These are phyloP conservation scores for Neonectria coccinea DNA, from an alignment of 2,329 filamentous ascomycete species.

Conservation along the genomic window DNA sequence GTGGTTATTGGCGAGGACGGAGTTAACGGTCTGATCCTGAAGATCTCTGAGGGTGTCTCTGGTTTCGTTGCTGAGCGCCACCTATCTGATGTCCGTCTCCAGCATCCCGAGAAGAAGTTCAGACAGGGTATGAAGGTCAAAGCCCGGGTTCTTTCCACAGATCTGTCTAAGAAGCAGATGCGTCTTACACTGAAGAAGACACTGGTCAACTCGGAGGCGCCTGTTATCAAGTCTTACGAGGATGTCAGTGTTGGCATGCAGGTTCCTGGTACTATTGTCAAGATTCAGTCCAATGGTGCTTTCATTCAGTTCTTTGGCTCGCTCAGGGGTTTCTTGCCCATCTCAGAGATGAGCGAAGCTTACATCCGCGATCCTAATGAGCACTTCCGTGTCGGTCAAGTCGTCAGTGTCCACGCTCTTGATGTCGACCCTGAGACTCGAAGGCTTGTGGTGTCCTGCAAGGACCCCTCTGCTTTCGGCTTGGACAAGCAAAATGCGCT, in stretches of 20 bases:
- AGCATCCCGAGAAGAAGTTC: conserved; percentile 97
- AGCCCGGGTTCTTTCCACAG: conserved; percentile 84
- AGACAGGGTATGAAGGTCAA: conserved; percentile 87
- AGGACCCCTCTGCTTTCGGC: conserved; percentile 84
- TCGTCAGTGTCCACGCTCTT: conserved; percentile 89
- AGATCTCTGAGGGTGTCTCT: conserved; percentile 85
- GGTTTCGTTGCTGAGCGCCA: conserved; percentile 92
- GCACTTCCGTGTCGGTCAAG: conserved; percentile 91
- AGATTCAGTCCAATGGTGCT: conserved; percentile 81
- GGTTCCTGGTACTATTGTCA: conserved; percentile 87
- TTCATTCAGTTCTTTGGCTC: conserved; percentile 92
- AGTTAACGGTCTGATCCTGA: conserved; percentile 83
- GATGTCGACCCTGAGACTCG: conserved; percentile 78
- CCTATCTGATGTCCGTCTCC: conserved; percentile 85
- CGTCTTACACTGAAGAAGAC: conserved; percentile 95
- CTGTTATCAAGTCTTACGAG: conserved; percentile 83
- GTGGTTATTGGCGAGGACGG: conserved; percentile 83
- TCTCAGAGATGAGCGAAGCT: conserved; percentile 98
- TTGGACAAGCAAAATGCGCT: conserved; percentile 81
- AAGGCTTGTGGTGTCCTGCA: conserved; percentile 90
- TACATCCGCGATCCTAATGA: conserved; percentile 90
- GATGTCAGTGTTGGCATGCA: conserved; percentile 80
- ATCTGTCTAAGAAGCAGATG: conserved; percentile 80
- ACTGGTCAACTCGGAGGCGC: conserved; percentile 86
- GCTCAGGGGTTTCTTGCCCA: conserved; percentile 87